phyloP scores from a whole-genome alignment of 495 filamentous ascomycete species.

The Chaetomidium leptoderma region DNA sequence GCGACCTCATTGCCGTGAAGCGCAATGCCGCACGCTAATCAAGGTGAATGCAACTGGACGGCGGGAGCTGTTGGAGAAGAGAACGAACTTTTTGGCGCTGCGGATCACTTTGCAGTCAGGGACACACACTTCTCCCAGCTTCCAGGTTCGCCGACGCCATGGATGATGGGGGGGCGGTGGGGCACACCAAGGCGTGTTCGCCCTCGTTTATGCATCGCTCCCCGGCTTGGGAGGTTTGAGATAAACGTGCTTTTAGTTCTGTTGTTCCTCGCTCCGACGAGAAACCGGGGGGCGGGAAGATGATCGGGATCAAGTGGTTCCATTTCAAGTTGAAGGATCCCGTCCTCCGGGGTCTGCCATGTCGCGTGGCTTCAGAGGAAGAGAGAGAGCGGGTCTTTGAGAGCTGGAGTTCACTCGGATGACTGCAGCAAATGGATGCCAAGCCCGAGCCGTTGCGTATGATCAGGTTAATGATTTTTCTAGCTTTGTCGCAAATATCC shows the following conservation, averaged over 20 bases:
- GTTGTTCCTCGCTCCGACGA: background rate
- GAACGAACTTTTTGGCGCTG: no score
- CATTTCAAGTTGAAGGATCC: no score
- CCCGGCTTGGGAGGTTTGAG: background rate
- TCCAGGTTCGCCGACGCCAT: background rate
- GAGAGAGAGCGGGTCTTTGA: background rate
- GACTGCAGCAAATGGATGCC: background rate
- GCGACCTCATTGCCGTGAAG: background rate
- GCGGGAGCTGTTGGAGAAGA: no score
- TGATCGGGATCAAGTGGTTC: no score
- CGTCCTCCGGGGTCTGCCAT: background rate
- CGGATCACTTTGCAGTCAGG: background rate
- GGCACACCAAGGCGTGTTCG: background rate
- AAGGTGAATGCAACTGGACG: background rate
- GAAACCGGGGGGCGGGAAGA: no score
- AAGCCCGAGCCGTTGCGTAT: background rate
- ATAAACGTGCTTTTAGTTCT: background rate
- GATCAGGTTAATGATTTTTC: background rate
- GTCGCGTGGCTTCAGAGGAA: background rate
- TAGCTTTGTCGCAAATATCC: background rate
- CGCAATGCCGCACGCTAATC: background rate
- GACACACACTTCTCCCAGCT: background rate
- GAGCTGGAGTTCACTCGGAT: no score
- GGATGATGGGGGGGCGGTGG: no score
- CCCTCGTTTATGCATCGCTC: constrained; percentile 6